phyloP scores from a whole-genome alignment of 495 filamentous ascomycete genomes.

The Paragyromitra xinjiangensis region DNA sequence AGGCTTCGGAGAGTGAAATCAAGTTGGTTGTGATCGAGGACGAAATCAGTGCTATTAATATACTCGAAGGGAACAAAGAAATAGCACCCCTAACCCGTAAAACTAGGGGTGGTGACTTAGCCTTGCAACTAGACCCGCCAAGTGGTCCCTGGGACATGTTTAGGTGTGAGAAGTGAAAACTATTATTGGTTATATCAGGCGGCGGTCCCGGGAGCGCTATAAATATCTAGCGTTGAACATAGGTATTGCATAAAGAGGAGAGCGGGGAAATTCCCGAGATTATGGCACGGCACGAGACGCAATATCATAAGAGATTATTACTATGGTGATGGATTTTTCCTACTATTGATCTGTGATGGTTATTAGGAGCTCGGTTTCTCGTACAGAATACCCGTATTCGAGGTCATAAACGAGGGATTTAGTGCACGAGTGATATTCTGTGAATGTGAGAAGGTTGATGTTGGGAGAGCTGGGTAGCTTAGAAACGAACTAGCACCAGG shows the following conservation, averaged over 20 bases:
- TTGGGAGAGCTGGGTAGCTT: not conserved
- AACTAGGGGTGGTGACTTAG: not conserved
- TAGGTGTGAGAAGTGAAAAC: no score
- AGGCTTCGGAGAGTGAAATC: not conserved
- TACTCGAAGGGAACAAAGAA: not conserved
- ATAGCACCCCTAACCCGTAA: not conserved
- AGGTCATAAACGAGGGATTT: no score
- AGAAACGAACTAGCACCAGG: not conserved
- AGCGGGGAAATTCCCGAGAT: no score
- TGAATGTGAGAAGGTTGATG: not conserved
- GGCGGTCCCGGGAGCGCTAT: not conserved
- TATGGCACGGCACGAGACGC: no score
- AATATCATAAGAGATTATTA: no score
- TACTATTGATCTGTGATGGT: no score
- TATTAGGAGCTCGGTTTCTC: no score
- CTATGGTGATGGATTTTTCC: no score
- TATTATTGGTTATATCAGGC: not conserved
- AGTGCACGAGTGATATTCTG: not conserved
- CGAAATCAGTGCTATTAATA: not conserved
- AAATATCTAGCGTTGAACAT: no score
- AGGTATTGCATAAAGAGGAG: no score
- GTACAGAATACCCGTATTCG: no score
- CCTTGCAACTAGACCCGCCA: not conserved
- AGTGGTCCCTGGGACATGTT: not conserved
- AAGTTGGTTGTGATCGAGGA: not conserved